Base-by-base conservation (phyloP, 2,329 filamentous ascomycete genomes). In the Colletotrichum sp. region DNA sequence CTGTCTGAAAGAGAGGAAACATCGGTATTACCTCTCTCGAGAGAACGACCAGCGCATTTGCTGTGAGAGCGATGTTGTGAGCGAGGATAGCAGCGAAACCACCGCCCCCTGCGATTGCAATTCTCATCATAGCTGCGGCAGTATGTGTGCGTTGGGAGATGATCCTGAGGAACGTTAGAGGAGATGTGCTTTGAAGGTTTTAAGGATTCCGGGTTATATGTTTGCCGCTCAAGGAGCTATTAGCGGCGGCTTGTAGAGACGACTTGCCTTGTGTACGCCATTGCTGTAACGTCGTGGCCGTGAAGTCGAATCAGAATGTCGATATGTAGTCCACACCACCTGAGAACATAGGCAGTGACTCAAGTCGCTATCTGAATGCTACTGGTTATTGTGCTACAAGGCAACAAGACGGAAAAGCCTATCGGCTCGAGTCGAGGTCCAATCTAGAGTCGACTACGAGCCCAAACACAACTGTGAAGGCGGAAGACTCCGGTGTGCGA, bases 21-120 rank as follows among this genome's bases (percentile, higher is more conserved):
- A 2, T n/a, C 9, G 30, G 27, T 85, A 88, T 82, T 83, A 93
- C 93, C 76, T 83, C 86, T 86, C 92, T 89, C 27, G 94, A 95
- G 34, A 96, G 84, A n/a, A 96, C 88, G 68, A 96, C 87, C 60
- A 95, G 88, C 67, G 92, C 90, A 82, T 95, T 92, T 63, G 90
- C 91, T 44, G 91, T 94, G 68, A 91, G 88, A 34, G 90, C 89
- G 36, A 96, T 88, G 80, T 91, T 88, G 72, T 90, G 88, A 60
- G 86, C 83, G 32, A 89, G 81, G 75, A 89, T 78, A 77, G 83
- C 84, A 73, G 88, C 86, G 66, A 89, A 83, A 68, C 87, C 87
- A 63, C 85, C 84, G 71, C 84, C 87, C 48, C 87, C 87, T 69
- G 86, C 88, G 75, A 89, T 84, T 74, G 87, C 88, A 74, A 89